These are phyloP conservation scores for Dactylellina drechsleri DNA, from an alignment of 2,329 filamentous ascomycete species.

Conservation along the genomic window DNA sequence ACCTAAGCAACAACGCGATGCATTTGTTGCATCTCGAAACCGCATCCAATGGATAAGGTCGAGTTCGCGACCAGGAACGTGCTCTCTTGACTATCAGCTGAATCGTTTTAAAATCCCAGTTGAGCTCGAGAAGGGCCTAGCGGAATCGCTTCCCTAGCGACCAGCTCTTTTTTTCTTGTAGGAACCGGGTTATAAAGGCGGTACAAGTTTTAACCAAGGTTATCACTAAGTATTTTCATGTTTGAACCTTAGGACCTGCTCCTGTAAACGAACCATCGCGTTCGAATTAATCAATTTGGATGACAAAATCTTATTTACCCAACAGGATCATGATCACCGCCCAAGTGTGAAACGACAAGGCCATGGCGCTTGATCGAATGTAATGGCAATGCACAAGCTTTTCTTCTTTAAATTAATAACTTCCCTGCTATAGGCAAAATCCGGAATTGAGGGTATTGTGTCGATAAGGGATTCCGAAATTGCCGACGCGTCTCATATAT, in stretches of 20 bases:
- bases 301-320: conserved; percentile 20
- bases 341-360: conserved; percentile 38
- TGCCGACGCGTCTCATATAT: conserved; percentile 7
- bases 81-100: background rate
- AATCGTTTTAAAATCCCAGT: conserved; percentile 3
- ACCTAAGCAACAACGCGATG: conserved; percentile 14
- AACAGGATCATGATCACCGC: conserved; percentile 11
- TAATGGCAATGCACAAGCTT: conserved; percentile 17
- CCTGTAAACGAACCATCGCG: background rate
- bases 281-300: background rate
- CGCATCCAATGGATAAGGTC: background rate
- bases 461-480: conserved; percentile 10
- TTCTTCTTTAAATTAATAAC: conserved; percentile 14
- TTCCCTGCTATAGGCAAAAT: conserved; percentile 16
- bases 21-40: background rate
- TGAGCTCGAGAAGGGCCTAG: background rate
- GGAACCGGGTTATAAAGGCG: too few species aligned
- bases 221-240: too few species aligned
- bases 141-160: conserved; percentile 16
- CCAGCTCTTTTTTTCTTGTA: background rate
- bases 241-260: background rate
- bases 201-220: too few species aligned
- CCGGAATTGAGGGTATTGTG: background rate
- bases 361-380: background rate
- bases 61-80: background rate